Conservation (phyloP, 257 asterid genomes). For the Fraxinus anomala region DNA sequence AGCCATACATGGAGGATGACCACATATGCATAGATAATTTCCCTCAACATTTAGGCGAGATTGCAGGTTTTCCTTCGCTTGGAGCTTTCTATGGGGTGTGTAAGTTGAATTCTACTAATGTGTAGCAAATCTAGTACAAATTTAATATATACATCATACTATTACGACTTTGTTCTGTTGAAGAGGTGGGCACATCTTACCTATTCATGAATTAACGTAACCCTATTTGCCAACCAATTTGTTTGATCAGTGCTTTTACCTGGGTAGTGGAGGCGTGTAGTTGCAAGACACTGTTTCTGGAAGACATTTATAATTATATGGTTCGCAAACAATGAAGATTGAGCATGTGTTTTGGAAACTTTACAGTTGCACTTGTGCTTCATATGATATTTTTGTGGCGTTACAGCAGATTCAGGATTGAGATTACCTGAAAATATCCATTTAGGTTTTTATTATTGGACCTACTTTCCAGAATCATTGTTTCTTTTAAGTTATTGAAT, state of each 20-base stretch:
- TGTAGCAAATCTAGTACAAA: background rate
- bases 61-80: constrained; percentile 55
- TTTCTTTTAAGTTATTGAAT: background rate
- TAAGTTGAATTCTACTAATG: constrained; percentile 28
- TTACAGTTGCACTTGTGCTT: background rate
- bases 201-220: background rate
- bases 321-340: background rate
- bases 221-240: background rate
- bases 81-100: constrained; percentile 97
- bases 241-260: background rate
- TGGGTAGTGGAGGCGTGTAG: background rate
- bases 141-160: background rate
- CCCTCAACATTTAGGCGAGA: constrained; percentile 54
- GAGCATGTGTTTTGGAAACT: background rate
- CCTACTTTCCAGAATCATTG: background rate
- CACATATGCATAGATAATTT: constrained; percentile 81
- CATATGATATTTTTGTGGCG: background rate
- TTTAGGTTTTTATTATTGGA: background rate
- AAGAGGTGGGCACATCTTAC: background rate
- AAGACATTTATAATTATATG: background rate
- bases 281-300: background rate
- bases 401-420: background rate
- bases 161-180: background rate
- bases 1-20: constrained; percentile 92
- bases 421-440: background rate